Base-by-base conservation (phyloP, 148 eudicot genomes). In the Silene latifolia region DNA sequence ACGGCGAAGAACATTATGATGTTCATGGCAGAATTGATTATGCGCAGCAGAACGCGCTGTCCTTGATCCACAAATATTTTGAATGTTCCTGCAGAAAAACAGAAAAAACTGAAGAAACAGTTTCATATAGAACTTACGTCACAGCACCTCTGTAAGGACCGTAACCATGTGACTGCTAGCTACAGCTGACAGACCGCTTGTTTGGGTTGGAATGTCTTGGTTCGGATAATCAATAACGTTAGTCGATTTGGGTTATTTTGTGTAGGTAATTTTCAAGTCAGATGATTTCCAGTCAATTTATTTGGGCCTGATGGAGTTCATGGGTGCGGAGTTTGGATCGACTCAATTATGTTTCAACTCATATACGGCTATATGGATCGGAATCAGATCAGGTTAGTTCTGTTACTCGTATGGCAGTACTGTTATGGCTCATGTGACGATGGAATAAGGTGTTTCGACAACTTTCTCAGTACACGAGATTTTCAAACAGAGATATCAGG, bases 1-100 rank as follows among this genome's bases (percentile, higher is more conserved):
- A 85, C 27, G 1, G 77, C 71, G 24, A 79, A 57, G 61, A 76
- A 85, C 25, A 82, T 58, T 72, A 64, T 59, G 9, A 20, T 35
- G 57, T 82, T 82, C 53, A 85, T 59, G 14, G 80, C 83, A 2
- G 81, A 71, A 11, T 82, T 85, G 74, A 82, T 72, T 1, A 85
- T 72, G 19, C 87, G 83, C 2, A 85, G 74, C 21, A 85, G 77
- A 12, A 79, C 57, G 4, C 66, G 82, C 39, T 51, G 57, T n/a
- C 83, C 83, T 18, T 74, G 21, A 11, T 29, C 29, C 15, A 82
- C 80, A 3, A 9, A 23, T 19, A 85, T 46, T 72, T 44, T 80
- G 79, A 77, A 80, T 17, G 85, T 82, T 7, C 79, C 87, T 82
- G 80, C 46, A 71, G 20, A 17, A 74, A 23, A 32, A 47, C 3